These are phyloP conservation scores for Arthrobotrys musiformis DNA, from an alignment of 2,329 filamentous ascomycete genomes.

Conservation along the genomic window DNA sequence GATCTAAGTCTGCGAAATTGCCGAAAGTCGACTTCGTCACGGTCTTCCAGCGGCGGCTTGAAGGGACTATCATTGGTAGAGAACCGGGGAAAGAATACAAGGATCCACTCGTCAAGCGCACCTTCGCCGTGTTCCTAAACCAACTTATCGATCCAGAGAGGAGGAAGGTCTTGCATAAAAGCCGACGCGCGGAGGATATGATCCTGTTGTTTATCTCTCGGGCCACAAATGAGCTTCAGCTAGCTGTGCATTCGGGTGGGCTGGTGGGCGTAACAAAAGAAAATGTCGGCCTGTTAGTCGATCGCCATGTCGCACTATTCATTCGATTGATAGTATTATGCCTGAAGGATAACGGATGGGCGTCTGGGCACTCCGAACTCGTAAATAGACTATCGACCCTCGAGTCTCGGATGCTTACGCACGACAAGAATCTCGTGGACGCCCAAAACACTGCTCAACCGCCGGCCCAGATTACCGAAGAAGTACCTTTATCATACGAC, in stretches of 20 bases:
- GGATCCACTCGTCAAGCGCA: constrained; percentile 89
- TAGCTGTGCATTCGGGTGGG: constrained; percentile 43
- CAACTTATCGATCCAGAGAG: constrained; percentile 90
- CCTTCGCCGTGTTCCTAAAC: constrained; percentile 93
- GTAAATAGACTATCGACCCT: constrained; percentile 80
- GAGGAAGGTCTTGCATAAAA: constrained; percentile 90
- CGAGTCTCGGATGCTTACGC: constrained; percentile 91
- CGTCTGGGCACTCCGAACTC: constrained; percentile 85
- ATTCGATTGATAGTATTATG: constrained; percentile 84
- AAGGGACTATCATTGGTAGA: constrained; percentile 80
- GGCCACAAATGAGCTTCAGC: constrained; percentile 86
- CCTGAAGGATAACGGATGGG: constrained; percentile 83
- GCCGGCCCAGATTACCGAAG: constrained; percentile 70
- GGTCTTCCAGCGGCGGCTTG: constrained; percentile 80
- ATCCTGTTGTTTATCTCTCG: constrained; percentile 96
- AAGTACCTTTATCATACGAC: constrained; percentile 85
- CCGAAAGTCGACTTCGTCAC: constrained; percentile 75
- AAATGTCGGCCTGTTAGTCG: constrained; percentile 81
- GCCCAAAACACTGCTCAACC: constrained; percentile 62
- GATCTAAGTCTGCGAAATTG: constrained; percentile 76
- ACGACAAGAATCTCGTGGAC: constrained; percentile 86
- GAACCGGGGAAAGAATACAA: constrained; percentile 89
- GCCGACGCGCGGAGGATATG: constrained; percentile 89
- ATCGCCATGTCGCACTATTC: constrained; percentile 93
- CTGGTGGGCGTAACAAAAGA: constrained; percentile 50